Percentiles rank a stretch among this genome's conserved stretches.
Conservation (phyloP, 305 asterid species). For the Fraxinus xanthoxyloides region DNA sequence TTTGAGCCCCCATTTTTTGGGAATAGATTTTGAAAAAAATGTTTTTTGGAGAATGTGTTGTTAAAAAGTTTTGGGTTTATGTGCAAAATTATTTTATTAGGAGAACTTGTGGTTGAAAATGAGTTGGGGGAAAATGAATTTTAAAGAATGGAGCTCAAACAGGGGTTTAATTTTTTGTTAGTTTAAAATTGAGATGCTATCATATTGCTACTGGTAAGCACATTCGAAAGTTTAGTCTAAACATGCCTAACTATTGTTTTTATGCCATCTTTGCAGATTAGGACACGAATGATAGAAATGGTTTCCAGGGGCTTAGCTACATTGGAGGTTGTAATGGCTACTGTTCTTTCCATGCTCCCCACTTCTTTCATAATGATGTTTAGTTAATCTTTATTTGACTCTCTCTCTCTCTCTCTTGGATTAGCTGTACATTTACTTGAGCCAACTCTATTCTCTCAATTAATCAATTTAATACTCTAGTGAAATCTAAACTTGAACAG, state of each 20-base stretch:
- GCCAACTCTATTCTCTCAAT: conserved; percentile 8
- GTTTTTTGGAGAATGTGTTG: neutral
- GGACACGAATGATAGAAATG: conserved; percentile 91
- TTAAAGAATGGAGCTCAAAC: neutral
- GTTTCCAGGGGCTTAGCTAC: conserved; percentile 84
- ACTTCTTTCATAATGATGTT: conserved; percentile 10
- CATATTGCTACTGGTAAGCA: neutral
- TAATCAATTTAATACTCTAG: conserved; percentile 13
- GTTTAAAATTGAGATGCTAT: neutral
- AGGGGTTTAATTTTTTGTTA: neutral
- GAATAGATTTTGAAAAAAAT: neutral
- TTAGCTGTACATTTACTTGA: conserved; percentile 7
- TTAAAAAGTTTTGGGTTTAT: neutral
- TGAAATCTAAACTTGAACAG: conserved; percentile 40
- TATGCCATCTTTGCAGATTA: conserved; percentile 45
- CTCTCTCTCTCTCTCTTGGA: neutral
- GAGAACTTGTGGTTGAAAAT: neutral
- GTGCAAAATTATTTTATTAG: neutral
- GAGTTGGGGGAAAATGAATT: neutral
- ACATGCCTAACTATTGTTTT: conserved; percentile 15
- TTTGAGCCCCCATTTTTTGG: neutral
- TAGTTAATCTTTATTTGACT: neutral
- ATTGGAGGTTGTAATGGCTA: conserved; percentile 60
- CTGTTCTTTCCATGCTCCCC: conserved; percentile 6
- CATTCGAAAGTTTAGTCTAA: conserved; percentile 10